Conservation (phyloP, 2,329 filamentous ascomycete species). For the Diaporthe sp. region DNA sequence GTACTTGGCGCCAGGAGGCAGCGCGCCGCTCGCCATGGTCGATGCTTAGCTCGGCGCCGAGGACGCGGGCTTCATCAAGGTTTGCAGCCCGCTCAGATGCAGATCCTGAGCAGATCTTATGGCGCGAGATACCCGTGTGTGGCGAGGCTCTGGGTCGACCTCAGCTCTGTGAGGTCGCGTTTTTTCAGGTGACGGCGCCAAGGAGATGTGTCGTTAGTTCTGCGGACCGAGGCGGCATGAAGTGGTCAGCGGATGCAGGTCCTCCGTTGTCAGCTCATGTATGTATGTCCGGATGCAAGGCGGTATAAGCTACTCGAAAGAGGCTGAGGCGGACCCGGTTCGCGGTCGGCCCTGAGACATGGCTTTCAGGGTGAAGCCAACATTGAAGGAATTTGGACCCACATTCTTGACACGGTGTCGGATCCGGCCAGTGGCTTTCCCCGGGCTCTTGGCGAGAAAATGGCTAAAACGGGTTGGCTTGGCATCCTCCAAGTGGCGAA, state of each 20-base stretch:
- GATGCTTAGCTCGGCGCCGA: conserved; percentile 13
- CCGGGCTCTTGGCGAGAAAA: conserved; percentile 10
- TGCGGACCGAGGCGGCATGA: conserved; percentile 32
- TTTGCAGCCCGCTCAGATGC: background rate
- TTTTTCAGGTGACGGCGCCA: conserved; percentile 24
- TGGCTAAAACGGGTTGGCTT: conserved; percentile 9
- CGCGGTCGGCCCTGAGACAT: background rate
- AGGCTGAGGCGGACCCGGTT: conserved; percentile 4
- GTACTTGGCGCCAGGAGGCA: conserved; percentile 35
- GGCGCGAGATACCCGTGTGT: background rate
- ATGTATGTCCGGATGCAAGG: background rate
- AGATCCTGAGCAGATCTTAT: background rate
- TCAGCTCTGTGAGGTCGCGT: background rate
- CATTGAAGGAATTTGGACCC: conserved; percentile 15
- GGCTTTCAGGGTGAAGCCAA: conserved; percentile 1
- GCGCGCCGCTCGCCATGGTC: conserved; percentile 41
- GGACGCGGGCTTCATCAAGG: background rate
- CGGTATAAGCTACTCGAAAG: conserved; percentile 10
- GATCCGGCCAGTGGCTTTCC: conserved; percentile 2
- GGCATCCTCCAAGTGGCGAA: background rate
- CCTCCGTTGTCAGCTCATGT: conserved; percentile 23
- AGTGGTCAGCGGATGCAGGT: conserved; percentile 24
- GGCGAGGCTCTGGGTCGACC: background rate
- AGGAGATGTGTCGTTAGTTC: conserved; percentile 8
- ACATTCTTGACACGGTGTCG: conserved; percentile 34